Conservation (phyloP, 805 yeast genomes). For the Starmerella vaccinii region DNA sequence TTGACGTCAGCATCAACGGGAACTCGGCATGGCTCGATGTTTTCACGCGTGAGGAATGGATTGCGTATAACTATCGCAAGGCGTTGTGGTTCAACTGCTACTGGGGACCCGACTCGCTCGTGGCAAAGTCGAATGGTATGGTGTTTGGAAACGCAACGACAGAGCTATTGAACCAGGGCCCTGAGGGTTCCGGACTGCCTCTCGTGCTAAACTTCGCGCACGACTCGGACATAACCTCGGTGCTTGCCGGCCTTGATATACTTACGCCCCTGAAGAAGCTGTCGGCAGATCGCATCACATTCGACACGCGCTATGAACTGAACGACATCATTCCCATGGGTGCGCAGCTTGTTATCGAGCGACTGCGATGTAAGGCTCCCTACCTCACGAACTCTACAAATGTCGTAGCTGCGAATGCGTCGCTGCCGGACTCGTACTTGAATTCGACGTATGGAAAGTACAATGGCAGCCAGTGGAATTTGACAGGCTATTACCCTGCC, state of each 20-base stretch:
- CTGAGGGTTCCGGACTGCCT: conserved; percentile 28
- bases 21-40: conserved; percentile 35
- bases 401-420: conserved; percentile 6
- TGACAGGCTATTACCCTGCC: conserved; percentile 10
- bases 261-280: conserved; percentile 35
- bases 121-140: conserved; percentile 37
- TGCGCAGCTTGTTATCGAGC: conserved; percentile 43
- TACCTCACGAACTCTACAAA: conserved; percentile 17
- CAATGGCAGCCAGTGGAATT: conserved; percentile 25
- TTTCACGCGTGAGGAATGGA: conserved; percentile 43
- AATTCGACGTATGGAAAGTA: conserved; percentile 9
- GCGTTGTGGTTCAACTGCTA: conserved; percentile 40
- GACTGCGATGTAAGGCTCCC: conserved; percentile 35
- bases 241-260: conserved; percentile 42
- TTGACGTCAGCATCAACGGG: conserved; percentile 42
- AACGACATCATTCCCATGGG: conserved; percentile 50
- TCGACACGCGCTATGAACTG: conserved; percentile 39
- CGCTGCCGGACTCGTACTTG: conserved; percentile 15
- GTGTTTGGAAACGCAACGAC: conserved; percentile 41
- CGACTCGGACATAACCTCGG: conserved; percentile 47
- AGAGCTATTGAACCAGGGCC: conserved; percentile 35
- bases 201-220: conserved; percentile 44
- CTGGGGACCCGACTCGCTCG: conserved; percentile 41
- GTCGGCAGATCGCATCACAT: conserved; percentile 37
- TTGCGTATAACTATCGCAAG: conserved; percentile 35